A percentile compares a stretch with the other conserved stretches of the same genome.
These are phyloP conservation scores for Begonia masoniana DNA, from an alignment of 306 rosid species.

Conservation along the genomic window DNA sequence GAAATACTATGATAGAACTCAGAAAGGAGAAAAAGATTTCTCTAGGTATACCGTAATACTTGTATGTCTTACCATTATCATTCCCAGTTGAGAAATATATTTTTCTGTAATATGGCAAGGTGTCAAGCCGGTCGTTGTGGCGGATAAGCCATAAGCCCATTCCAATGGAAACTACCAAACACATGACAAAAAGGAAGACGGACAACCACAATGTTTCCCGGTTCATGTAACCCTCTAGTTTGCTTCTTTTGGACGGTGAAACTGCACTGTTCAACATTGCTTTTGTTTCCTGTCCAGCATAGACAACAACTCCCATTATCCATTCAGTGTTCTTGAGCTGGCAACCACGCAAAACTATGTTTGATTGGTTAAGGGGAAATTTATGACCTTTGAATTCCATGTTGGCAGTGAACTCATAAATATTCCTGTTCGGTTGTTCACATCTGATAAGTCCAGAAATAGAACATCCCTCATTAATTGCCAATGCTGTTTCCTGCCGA, in stretches of 20 bases:
- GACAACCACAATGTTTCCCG: slow-evolving; percentile 89
- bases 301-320: slow-evolving; percentile 92
- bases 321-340: slow-evolving; percentile 94
- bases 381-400: slow-evolving; percentile 61
- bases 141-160: slow-evolving; percentile 75
- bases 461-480: slow-evolving; percentile 37
- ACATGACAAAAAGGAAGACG: slow-evolving; percentile 62
- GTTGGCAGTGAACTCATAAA: slow-evolving; percentile 86
- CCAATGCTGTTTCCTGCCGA: slow-evolving; percentile 63
- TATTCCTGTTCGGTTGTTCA: slow-evolving; percentile 84
- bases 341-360: slow-evolving; percentile 93
- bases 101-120: slow-evolving; percentile 81
- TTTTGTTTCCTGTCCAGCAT: slow-evolving; percentile 97
- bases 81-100: slow-evolving; percentile 28
- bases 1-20: slow-evolving; percentile 93
- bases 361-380: slow-evolving; percentile 80
- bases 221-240: slow-evolving; percentile 78
- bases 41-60: slow-evolving; percentile 78
- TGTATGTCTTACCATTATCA: slow-evolving; percentile 37
- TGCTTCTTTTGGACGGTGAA: slow-evolving; percentile 91
- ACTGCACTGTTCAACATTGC: slow-evolving; percentile 95
- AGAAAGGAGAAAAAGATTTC: slow-evolving; percentile 84
- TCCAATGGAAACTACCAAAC: slow-evolving; percentile 79
- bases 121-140: slow-evolving; percentile 57
- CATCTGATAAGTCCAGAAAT: slow-evolving; percentile 65